A percentile compares a stretch with the other conserved stretches of the same genome.
phyloP scores from a whole-genome alignment of 1,139 yeast species.

The Taphrina pruni region DNA sequence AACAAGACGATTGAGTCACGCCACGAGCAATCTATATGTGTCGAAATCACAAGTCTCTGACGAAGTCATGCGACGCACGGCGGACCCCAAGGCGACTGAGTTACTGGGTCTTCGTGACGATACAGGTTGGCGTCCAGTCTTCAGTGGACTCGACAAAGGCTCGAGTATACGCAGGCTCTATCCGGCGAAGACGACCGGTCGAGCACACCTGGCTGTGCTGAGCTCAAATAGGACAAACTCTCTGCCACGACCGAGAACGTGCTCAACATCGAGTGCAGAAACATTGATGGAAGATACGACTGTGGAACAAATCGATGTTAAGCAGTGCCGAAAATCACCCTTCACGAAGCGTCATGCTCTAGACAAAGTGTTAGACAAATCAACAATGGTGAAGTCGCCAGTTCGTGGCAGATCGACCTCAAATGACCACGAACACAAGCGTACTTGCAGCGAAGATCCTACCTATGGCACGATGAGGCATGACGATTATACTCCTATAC shows the following conservation, averaged over 20 bases:
- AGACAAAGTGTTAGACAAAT: not conserved
- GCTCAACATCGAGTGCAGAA: constrained; percentile 14
- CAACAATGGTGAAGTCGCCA: not conserved
- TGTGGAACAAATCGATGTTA: not conserved
- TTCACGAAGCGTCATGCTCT: not conserved
- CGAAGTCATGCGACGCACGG: not conserved
- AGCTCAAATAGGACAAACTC: constrained; percentile 12
- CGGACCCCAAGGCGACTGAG: constrained; percentile 5
- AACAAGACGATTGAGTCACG: constrained; percentile 14
- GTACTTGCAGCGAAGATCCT: constrained; percentile 11
- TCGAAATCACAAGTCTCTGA: constrained; percentile 2
- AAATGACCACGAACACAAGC: not conserved
- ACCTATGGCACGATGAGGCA: constrained; percentile 11
- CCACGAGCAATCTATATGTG: constrained; percentile 9
- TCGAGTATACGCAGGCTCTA: constrained; percentile 16
- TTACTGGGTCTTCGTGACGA: not conserved
- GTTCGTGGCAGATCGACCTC: not conserved
- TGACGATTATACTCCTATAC: not conserved
- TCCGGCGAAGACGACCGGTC: constrained; percentile 12
- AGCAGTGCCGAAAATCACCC: not conserved
- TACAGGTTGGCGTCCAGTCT: constrained; percentile 10
- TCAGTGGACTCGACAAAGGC: not conserved
- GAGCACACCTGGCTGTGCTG: constrained; percentile 15
- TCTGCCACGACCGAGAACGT: not conserved
- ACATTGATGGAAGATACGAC: not conserved